Base-by-base conservation (phyloP, 1,284 basidiomycete genomes). In the Cutaneotrichosporon mucoides region DNA sequence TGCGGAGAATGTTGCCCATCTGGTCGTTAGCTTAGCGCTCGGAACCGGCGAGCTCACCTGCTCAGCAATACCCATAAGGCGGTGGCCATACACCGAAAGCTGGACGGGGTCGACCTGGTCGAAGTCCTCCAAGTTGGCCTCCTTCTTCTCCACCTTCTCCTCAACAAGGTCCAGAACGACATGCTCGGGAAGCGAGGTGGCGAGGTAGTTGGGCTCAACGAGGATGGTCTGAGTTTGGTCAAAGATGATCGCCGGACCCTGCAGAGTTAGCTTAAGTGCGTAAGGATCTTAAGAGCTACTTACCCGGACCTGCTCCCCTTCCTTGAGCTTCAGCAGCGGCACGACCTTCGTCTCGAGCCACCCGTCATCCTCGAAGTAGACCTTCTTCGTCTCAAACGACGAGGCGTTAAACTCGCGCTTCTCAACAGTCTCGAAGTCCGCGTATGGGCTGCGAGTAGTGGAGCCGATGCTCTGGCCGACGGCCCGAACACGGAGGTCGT, bases 41-140 rank as follows among this genome's bases (percentile, higher is more conserved):
- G 24, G 24, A 78, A 4, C 78, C 61, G 77, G 80, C 13, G 82
- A 41, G 10, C 38, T 41, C n/a, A 51, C 49, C 49, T 51, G 49
- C 67, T 83, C 79, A 5, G 80, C 79, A 45, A 80, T 77, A 36
- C 75, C 72, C 75, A 80, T 81, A 63, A 81, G 79, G 43, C 82
- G 73, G 66, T 82, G 80, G 37, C 80, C 80, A 66, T 82, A 82
- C 11, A 83, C 75, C 6, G 80, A 81, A 11, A 83, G 76, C 57
- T 82, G 72, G 57, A 83, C 79, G 1, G 81, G 81, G 61, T 83
- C 81, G 24, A 75, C 71, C 57, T 70, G 57, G 37, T 70, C 65
- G 12, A 63, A 61, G 42, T 71, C 66, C 2, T 47, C 55, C 35
- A 61, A 36, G 42, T 66, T 60, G 16, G 38, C 34, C 52, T 61